Evolutionary conservation across 306 rosid genomes (phyloP).

Genomic region (Quercus wislizeni): DNA sequence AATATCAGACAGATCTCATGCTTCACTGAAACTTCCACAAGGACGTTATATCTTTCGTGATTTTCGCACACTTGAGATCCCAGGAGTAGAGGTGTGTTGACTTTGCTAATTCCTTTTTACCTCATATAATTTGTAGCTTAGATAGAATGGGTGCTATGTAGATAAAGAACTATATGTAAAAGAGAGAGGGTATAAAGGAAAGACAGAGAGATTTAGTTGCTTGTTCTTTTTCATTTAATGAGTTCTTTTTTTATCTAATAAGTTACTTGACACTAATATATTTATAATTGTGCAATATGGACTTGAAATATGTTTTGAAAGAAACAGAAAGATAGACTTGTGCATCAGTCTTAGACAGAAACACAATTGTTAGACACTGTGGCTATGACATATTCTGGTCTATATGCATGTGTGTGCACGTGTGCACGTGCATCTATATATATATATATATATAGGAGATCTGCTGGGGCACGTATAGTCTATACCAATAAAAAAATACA

Average conservation of each 20-base stretch:
- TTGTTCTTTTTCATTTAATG: background rate
- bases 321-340: background rate
- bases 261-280: background rate
- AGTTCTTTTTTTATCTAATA: no score
- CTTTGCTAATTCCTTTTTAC: conserved; percentile 1
- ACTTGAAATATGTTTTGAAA: background rate
- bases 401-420: background rate
- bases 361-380: background rate
- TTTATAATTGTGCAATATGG: background rate
- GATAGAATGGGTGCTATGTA: background rate
- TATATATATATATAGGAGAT: no score
- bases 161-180: background rate
- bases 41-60: conserved; percentile 82
- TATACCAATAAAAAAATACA: background rate
- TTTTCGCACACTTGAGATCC: conserved; percentile 77
- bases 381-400: background rate
- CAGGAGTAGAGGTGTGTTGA: conserved; percentile 71
- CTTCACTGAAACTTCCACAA: conserved; percentile 67
- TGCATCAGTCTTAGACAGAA: background rate
- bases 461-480: background rate
- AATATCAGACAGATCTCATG: conserved; percentile 45
- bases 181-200: background rate
- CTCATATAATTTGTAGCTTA: background rate
- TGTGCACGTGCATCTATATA: background rate
- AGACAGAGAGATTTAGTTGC: background rate